Base-by-base conservation (phyloP, 495 filamentous ascomycete species). In the Aspergillus avenaceus region DNA sequence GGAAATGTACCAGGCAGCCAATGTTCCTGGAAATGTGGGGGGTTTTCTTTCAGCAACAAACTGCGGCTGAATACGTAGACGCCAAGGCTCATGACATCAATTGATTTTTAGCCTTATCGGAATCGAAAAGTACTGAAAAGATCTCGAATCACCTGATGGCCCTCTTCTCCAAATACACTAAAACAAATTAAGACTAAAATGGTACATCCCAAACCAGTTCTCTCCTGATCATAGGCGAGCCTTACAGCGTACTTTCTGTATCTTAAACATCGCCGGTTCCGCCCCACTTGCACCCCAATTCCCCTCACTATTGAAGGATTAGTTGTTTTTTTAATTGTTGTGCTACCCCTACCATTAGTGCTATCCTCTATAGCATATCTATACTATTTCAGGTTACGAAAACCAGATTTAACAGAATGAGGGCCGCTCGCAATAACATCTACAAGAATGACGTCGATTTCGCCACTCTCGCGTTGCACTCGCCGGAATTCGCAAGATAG, bases 371-470 rank as follows among this genome's bases (percentile, higher is more conserved):
- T 38, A 18, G 36, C 36, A 11, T 38, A n/a, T n/a, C n/a, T n/a
- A n/a, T n/a, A n/a, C n/a, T n/a, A n/a, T n/a, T n/a, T n/a, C n/a
- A n/a, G n/a, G n/a, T n/a, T n/a, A n/a, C n/a, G n/a, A n/a, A n/a
- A 2, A 29, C 27, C n/a, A 29, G 16, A 22, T 23, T 25, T 41
- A 47, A 41, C 53, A 60, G 23, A n/a, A 73, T 71, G 64, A 66
- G 65, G 37, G 49, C 58, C 16, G 48, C 57, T 8, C 64, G 67
- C 42, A 67, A 75, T 50, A 67, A 75, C 52, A 67, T 77, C 41
- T 87, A 87, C 69, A 77, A 79, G 38, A 65, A 78, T 22, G 80
- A 82, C 13, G 65, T 88, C 8, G 82, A 87, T 55, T 88, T 88
- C 55, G 63, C 70, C 32, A 70, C 64, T 3, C 68, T 88, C 9